A percentile compares a stretch with the other conserved stretches of the same genome.
phyloP scores from a whole-genome alignment of 306 rosid species.

The Leucaena leucocephala region DNA sequence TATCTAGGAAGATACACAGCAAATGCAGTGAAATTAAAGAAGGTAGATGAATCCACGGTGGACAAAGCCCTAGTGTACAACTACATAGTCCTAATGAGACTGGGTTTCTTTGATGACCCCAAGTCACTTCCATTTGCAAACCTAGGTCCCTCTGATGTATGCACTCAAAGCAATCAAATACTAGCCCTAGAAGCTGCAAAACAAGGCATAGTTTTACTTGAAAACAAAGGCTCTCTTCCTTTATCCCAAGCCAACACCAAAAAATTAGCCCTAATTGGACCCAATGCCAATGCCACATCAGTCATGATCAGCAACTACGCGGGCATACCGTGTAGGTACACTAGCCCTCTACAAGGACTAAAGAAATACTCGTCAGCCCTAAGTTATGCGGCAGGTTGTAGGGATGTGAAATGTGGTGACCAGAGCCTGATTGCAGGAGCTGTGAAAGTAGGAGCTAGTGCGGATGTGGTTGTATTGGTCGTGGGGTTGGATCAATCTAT shows the following conservation, averaged over 20 bases:
- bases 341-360: slow-evolving; percentile 69
- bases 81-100: slow-evolving; percentile 76
- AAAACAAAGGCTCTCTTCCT: slow-evolving; percentile 57
- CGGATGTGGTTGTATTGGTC: slow-evolving; percentile 62
- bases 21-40: slow-evolving; percentile 59
- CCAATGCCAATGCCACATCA: slow-evolving; percentile 58
- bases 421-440: slow-evolving; percentile 61
- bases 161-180: slow-evolving; percentile 53
- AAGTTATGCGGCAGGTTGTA: slow-evolving; percentile 60
- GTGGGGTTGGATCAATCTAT: slow-evolving; percentile 73
- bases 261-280: slow-evolving; percentile 47
- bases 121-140: slow-evolving; percentile 56
- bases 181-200: slow-evolving; percentile 75
- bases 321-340: slow-evolving; percentile 53
- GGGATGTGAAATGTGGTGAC: slow-evolving; percentile 50
- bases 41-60: slow-evolving; percentile 57
- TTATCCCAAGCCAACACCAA: slow-evolving; percentile 25
- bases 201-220: slow-evolving; percentile 73
- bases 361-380: slow-evolving; percentile 49
- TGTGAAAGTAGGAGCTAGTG: slow-evolving; percentile 46
- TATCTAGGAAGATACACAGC: slow-evolving; percentile 57
- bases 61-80: slow-evolving; percentile 75
- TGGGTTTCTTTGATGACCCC: slow-evolving; percentile 77
- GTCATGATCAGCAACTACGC: slow-evolving; percentile 60
- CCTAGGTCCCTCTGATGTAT: slow-evolving; percentile 70